Evolutionary conservation across 2,329 filamentous ascomycete species (phyloP).

Genomic region (Zymoseptoria brevis): DNA sequence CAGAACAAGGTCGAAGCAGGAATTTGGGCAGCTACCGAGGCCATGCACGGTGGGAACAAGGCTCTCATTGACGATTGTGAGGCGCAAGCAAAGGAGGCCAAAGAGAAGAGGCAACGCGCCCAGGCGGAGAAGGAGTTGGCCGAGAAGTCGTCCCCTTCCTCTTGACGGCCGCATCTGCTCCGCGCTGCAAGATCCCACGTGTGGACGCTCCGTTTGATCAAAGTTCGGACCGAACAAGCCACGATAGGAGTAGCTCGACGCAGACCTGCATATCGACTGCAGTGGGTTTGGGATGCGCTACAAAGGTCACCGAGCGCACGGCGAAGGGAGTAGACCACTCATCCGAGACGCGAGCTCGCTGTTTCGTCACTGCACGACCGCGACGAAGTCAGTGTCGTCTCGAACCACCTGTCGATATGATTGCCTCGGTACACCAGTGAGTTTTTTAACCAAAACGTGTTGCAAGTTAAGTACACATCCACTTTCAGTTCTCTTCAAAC

Average conservation of each 20-base stretch:
- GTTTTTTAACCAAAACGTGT: background rate
- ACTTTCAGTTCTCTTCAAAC: no score
- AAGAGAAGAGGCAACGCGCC: conserved; percentile 5
- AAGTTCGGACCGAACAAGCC: no score
- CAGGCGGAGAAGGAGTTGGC: conserved; percentile 1
- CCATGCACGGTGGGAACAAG: conserved; percentile 43
- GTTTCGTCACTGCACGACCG: background rate
- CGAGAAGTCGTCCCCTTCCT: background rate
- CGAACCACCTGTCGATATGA: background rate
- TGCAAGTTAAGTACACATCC: background rate
- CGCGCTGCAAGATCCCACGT: background rate
- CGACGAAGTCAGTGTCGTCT: background rate
- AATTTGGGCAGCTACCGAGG: conserved; percentile 55
- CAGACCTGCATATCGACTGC: background rate
- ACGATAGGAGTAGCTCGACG: no score
- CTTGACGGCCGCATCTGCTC: background rate
- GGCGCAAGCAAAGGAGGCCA: conserved; percentile 11
- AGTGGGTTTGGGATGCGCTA: background rate
- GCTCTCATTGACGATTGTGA: conserved; percentile 24
- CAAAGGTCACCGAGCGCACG: background rate
- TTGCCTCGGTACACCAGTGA: background rate
- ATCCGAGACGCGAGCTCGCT: background rate
- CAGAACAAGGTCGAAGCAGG: conserved; percentile 63
- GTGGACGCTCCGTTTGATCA: no score
- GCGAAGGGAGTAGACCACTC: background rate